Evolutionary conservation across 2,329 filamentous ascomycete species (phyloP), one percentile per base, ranked within the genome.

Genomic region (Boeremia exigua): DNA sequence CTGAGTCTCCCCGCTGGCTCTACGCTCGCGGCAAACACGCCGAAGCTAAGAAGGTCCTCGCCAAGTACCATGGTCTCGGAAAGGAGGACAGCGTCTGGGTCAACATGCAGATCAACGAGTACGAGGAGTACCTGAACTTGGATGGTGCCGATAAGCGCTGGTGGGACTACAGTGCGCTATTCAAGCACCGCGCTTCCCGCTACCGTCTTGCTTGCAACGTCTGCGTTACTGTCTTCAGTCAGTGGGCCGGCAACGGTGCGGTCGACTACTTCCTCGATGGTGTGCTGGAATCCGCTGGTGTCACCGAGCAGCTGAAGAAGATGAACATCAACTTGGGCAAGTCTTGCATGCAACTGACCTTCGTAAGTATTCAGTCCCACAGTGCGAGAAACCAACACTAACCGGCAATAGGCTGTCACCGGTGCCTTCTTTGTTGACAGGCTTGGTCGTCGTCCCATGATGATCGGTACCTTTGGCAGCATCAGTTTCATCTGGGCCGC

Each of bases 31-130:
- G 83, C 44, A 80, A 81, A 12, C 73, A 79, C 8, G 83, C 86
- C 23, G 81, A 87, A 63, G 85, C 84, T 0, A 77, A 82, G 37
- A 73, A 78, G 2, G 79, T 86, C n/a, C 77, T 89, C 45, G 80
- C 82, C 6, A 82, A 82, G 58, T 84, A 86, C 63, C 86, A 86
- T 60, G 78, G 82, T 4, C 79, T 84, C 52, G 80, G 79, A 2
- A 66, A 75, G 49, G 45, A 63, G 9, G 59, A 74, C 17, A 66
- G 69, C 4, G 64, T 74, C 51, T 66, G 72, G 25, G 70, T 73
- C 2, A 63, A 70, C 23, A 66, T 78, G 2, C 74, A 78, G 43
- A 58, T 77, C 33, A 64, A 69, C 28, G 74, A 78, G 43, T 77
- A 77, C 36, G 63, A 56, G 25, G 68, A 70, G 15, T 68, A 72